Conservation (phyloP, 2,329 filamentous ascomycete species). For the Lasiodiplodia hormozganensis region DNA sequence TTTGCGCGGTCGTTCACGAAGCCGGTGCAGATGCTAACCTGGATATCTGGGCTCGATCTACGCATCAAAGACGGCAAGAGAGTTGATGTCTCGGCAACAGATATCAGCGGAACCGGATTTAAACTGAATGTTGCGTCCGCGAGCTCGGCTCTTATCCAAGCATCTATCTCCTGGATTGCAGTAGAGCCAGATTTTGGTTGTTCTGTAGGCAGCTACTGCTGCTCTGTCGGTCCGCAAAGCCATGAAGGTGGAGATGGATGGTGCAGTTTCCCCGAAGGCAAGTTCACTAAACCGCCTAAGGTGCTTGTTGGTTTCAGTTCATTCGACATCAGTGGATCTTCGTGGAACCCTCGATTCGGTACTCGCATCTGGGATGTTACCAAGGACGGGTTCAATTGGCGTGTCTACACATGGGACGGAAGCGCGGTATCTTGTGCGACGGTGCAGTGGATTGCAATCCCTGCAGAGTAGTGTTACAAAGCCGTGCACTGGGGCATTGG, state of each 20-base stretch:
- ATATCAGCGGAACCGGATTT: not conserved
- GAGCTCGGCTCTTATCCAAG: not conserved
- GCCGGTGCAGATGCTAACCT: not conserved
- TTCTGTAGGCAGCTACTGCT: not conserved
- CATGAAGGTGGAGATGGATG: not conserved
- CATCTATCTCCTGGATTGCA: not conserved
- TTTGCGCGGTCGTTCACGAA: not conserved
- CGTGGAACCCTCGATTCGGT: not conserved
- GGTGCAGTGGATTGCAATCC: not conserved
- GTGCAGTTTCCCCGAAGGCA: not conserved
- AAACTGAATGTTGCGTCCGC: not conserved
- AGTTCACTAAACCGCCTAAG: not conserved
- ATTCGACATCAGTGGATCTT: not conserved
- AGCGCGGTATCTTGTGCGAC: not conserved
- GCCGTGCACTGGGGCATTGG: not conserved
- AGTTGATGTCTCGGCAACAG: too few species aligned
- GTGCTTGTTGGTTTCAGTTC: not conserved
- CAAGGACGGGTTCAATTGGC: not conserved
- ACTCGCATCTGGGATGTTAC: not conserved
- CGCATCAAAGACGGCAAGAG: not conserved
- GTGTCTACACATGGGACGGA: not conserved
- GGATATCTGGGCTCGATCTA: not conserved
- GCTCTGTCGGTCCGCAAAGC: not conserved
- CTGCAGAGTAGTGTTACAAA: not conserved
- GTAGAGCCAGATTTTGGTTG: not conserved